Conservation (phyloP, 495 filamentous ascomycete species). For the Tetracladium marchalianum region DNA sequence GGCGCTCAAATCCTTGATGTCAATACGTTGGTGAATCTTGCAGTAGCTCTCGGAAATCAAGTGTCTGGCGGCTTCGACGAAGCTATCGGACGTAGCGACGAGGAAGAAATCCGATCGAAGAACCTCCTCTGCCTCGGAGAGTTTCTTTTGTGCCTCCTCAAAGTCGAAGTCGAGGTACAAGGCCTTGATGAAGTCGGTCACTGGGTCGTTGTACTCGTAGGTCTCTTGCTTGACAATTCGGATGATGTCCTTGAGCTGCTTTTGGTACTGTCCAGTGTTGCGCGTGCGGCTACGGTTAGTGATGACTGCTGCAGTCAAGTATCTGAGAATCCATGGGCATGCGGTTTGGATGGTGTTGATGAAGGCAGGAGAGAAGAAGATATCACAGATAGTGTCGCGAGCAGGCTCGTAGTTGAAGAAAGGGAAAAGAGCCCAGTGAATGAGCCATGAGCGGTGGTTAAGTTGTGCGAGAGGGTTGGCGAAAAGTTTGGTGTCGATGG, state of each 20-base stretch:
- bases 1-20: conserved; percentile 91
- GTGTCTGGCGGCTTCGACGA: conserved; percentile 90
- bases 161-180: conserved; percentile 98
- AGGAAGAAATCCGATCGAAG: conserved; percentile 94
- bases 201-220: conserved; percentile 93
- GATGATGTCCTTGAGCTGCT: conserved; percentile 94
- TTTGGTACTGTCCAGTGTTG: conserved; percentile 83
- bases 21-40: conserved; percentile 98
- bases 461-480: conserved; percentile 93
- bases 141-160: conserved; percentile 90
- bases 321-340: conserved; percentile 94
- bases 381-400: conserved; percentile 80
- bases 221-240: conserved; percentile 90
- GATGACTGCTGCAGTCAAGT: conserved; percentile 90
- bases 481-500: conserved; percentile 84
- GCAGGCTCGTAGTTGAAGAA: conserved; percentile 96
- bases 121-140: conserved; percentile 84
- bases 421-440: conserved; percentile 97
- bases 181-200: conserved; percentile 92
- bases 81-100: conserved; percentile 69
- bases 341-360: conserved; percentile 99
- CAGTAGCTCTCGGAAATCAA: conserved; percentile 97
- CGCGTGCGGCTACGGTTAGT: conserved; percentile 79
- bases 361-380: conserved; percentile 91
- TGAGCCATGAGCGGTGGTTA: conserved; percentile 87